Conservation (phyloP, 495 filamentous ascomycete species). For the Penicillium waksmanii region DNA sequence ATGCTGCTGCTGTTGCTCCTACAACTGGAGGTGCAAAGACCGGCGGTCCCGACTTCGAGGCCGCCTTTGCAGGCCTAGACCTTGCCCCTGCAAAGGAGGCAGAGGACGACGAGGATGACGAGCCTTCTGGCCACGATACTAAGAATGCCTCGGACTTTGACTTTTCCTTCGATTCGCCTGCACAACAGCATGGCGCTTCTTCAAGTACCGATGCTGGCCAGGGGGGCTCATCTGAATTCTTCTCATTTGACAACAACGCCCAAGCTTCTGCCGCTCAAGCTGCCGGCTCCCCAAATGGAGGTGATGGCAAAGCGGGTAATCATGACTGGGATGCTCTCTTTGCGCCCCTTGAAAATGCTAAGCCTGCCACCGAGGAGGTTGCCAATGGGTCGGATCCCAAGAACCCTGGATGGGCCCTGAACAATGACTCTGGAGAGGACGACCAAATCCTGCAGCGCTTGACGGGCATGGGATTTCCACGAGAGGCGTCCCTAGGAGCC, state of each 20-base stretch:
- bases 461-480: constrained; percentile 87
- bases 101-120: constrained; percentile 81
- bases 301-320: constrained; percentile 31
- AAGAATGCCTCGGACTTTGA: constrained; percentile 69
- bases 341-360: constrained; percentile 69
- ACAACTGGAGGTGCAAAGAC: constrained; percentile 34
- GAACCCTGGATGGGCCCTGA: constrained; percentile 67
- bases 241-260: constrained; percentile 55
- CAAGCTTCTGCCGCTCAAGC: constrained; percentile 40
- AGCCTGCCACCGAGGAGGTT: constrained; percentile 37
- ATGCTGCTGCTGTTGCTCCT: constrained; percentile 19
- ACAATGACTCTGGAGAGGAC: constrained; percentile 76
- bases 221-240: constrained; percentile 41
- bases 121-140: constrained; percentile 36
- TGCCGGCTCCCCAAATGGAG: constrained; percentile 31
- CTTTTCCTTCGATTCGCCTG: constrained; percentile 61
- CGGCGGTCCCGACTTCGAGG: constrained; percentile 72
- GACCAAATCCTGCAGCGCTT: constrained; percentile 90
- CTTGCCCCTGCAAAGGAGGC: constrained; percentile 65
- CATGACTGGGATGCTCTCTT: constrained; percentile 98
- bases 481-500: constrained; percentile 77
- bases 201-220: constrained; percentile 26
- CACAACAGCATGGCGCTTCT: constrained; percentile 32
- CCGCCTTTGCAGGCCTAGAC: constrained; percentile 83
- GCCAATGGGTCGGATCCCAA: constrained; percentile 38